Base-by-base conservation (phyloP, 129 eudicot genomes). In the Cynara cardunculus region DNA sequence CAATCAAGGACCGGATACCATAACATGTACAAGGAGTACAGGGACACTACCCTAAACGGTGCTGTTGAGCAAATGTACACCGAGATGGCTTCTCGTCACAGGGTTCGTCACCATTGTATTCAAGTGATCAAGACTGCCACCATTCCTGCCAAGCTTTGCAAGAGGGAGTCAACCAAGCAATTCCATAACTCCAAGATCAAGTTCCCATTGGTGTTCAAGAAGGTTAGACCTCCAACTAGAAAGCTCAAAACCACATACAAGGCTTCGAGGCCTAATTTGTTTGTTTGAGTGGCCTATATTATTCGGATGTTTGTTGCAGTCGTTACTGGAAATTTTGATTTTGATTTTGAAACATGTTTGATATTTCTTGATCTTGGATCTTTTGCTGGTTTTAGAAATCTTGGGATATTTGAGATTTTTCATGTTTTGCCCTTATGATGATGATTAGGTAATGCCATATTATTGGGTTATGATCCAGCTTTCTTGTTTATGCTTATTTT, bases 31-130 rank as follows among this genome's bases (percentile, higher is more conserved):
- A 94, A 94, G 90, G 98, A 94, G 82, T 94, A 88, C 91, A 81
- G 97, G 27, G 98, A 94, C 80, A 91, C 97, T 25, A 94, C 98
- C 6, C 76, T 94, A 39, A 94, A 91, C 4, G 98, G 97, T 18
- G 92, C 77, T 0, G 86, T 94, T 9, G 98, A 94, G 68, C 98
- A 91, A 46, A 94, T 94, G 98, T 94, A 94, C 93, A 91, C 93
- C 0, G 98, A 94, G 85, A 94, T 91, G 98, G 98, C 97, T 49
- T 94, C 98, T 53, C 97, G 98, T 21, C 98, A 91, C 91, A 81
- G 98, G 75, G 98, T 94, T 11, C 92, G 97, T 25, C 74, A 49
- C 64, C 98, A 90, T 22, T 94, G 98, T 87, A 94, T 94, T 25
- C 98, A 94, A 80, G 91, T 94, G 64, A 94, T 94, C 83, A 91